Conservation (phyloP, 1,284 basidiomycete species). For the Ustanciosporium gigantosporum region DNA sequence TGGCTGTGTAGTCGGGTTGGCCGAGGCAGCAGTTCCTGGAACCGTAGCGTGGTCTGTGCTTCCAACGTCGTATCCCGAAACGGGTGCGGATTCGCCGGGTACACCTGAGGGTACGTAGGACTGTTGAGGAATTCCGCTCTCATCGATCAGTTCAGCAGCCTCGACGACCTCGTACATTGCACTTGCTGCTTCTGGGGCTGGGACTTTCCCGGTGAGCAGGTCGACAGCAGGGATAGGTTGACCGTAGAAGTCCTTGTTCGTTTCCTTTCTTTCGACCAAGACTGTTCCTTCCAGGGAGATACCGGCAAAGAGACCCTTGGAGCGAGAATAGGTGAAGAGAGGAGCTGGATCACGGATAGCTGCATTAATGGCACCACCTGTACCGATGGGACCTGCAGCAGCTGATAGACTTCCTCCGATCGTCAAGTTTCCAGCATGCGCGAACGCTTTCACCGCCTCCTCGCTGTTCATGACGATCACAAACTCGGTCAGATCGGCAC, state of each 20-base stretch:
- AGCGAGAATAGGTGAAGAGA: conserved; percentile 96
- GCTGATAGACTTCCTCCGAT: conserved; percentile 70
- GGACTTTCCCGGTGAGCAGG: conserved; percentile 87
- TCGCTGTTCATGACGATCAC: conserved; percentile 92
- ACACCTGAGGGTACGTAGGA: conserved; percentile 72
- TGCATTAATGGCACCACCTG: conserved; percentile 86
- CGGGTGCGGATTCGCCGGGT: conserved; percentile 2
- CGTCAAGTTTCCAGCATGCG: conserved; percentile 91
- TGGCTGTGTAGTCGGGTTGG: not conserved
- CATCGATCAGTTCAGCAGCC: conserved; percentile 65
- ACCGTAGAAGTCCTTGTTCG: conserved; percentile 81
- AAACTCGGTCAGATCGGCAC: conserved; percentile 67
- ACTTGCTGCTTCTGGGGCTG: conserved; percentile 92
- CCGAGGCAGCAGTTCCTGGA: conserved; percentile 1
- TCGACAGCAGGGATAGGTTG: conserved; percentile 84
- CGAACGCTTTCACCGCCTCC: conserved; percentile 92
- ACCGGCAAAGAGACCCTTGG: conserved; percentile 92
- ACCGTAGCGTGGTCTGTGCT: conserved; percentile 1
- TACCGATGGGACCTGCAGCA: conserved; percentile 75
- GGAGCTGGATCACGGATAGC: conserved; percentile 88
- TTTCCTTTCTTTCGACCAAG: conserved; percentile 89
- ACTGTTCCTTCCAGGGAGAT: conserved; percentile 92
- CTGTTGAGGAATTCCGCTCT: conserved; percentile 73
- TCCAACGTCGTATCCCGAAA: conserved; percentile 18
- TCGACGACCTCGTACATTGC: conserved; percentile 93